Conservation (phyloP, 176 grass and related monocot genomes). For the Carex myosuroides region DNA sequence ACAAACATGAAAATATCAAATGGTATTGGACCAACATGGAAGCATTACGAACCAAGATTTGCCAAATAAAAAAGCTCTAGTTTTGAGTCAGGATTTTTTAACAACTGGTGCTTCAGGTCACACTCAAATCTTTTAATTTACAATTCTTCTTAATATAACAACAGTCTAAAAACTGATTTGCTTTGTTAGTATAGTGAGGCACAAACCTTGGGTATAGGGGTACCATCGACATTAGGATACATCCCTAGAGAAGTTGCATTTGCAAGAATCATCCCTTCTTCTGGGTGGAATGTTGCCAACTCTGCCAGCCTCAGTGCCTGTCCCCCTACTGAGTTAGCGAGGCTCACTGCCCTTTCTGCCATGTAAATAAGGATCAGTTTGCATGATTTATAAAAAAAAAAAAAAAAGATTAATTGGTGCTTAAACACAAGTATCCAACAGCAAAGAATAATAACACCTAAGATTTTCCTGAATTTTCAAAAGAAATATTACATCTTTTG, state of each 20-base stretch:
- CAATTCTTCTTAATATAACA: not conserved
- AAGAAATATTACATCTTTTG: not conserved
- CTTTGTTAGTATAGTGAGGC: not conserved
- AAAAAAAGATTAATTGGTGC: not conserved
- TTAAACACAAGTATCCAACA: not conserved
- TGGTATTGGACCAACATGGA: not conserved
- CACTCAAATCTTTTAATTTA: not conserved
- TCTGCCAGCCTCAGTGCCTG: slow-evolving; percentile 67
- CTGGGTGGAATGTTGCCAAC: slow-evolving; percentile 66
- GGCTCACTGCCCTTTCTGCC: slow-evolving; percentile 69
- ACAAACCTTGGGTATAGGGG: slow-evolving; percentile 79
- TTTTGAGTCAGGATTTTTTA: not conserved
- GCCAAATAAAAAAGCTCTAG: not conserved
- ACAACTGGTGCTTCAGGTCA: not conserved
- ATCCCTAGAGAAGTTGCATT: slow-evolving; percentile 97
- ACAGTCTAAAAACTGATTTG: not conserved
- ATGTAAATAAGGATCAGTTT: slow-evolving; percentile 2
- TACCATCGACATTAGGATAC: slow-evolving; percentile 81
- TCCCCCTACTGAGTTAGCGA: slow-evolving; percentile 70
- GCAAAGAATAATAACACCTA: not conserved
- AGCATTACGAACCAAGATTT: not conserved
- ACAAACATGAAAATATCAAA: not conserved
- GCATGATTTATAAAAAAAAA: not conserved
- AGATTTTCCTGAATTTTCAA: not conserved
- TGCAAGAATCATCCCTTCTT: slow-evolving; percentile 89